Evolutionary conservation across 1,139 yeast genomes (phyloP).

Genomic region (Pneumocystis murina): DNA sequence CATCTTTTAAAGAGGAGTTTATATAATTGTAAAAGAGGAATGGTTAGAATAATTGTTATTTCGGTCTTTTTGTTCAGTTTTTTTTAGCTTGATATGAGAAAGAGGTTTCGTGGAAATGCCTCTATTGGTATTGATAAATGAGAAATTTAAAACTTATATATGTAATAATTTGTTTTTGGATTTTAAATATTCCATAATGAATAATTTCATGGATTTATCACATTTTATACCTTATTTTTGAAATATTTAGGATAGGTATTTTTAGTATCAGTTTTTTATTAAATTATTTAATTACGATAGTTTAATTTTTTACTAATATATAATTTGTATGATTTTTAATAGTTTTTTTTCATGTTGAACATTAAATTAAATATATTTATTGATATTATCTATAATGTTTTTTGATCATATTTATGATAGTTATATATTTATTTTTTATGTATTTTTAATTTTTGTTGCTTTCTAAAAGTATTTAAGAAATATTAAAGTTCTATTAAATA

Average conservation of each 20-base stretch:
- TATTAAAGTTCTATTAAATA: too few species aligned
- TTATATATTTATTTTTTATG: too few species aligned
- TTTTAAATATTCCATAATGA: neutral
- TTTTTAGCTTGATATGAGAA: slow-evolving; percentile 61
- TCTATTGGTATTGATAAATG: slow-evolving; percentile 29
- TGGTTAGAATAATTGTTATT: neutral
- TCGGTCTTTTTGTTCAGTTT: neutral
- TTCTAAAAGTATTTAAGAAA: too few species aligned
- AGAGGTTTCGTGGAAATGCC: slow-evolving; percentile 86
- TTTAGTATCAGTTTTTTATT: neutral
- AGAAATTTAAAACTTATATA: neutral
- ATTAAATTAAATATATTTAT: neutral
- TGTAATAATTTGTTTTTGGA: neutral
- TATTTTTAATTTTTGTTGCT: too few species aligned
- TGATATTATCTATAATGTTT: neutral
- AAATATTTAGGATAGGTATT: neutral
- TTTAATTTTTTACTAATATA: neutral
- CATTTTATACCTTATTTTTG: neutral
- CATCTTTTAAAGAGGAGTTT: slow-evolving; percentile 20
- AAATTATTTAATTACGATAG: neutral
- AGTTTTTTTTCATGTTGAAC: too few species aligned
- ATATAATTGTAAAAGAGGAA: slow-evolving; percentile 32
- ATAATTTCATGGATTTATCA: neutral
- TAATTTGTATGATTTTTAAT: neutral
- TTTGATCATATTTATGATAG: too few species aligned